phyloP scores from a whole-genome alignment of 768 basidiomycete species.

The Amanita jacksonii region DNA sequence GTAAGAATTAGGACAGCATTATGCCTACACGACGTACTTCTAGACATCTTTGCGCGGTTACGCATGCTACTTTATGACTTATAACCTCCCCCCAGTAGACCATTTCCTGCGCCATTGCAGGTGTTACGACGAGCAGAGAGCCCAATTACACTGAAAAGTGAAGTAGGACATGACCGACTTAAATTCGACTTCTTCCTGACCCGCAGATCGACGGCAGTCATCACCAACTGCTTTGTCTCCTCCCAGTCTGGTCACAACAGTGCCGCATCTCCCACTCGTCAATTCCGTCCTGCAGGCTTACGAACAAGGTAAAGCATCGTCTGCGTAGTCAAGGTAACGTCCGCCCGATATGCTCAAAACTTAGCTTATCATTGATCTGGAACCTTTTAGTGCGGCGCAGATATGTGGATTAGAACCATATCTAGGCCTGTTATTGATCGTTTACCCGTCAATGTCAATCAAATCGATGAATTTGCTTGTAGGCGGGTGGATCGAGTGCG shows the following conservation, averaged over 20 bases:
- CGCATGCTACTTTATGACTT: too few species aligned
- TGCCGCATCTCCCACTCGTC: slow-evolving; percentile 65
- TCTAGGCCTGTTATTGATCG: slow-evolving; percentile 76
- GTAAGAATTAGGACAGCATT: too few species aligned
- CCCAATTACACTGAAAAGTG: too few species aligned
- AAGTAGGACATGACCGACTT: too few species aligned
- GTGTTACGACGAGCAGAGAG: too few species aligned
- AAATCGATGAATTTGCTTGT: slow-evolving; percentile 83
- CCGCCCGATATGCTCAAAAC: slow-evolving; percentile 8
- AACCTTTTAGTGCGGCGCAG: slow-evolving; percentile 74
- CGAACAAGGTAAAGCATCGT: slow-evolving; percentile 76
- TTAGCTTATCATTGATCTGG: not conserved
- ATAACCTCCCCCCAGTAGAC: too few species aligned
- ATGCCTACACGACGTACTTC: too few species aligned
- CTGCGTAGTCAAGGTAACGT: slow-evolving; percentile 80
- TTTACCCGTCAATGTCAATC: slow-evolving; percentile 62
- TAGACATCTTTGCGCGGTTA: too few species aligned
- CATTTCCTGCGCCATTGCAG: too few species aligned
- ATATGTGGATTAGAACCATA: slow-evolving; percentile 77
- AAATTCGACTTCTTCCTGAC: too few species aligned
- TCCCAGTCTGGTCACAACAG: slow-evolving; percentile 34
- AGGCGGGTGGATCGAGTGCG: slow-evolving; percentile 77
- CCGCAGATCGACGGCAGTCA: too few species aligned
- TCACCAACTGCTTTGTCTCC: too few species aligned
- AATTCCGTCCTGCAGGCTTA: slow-evolving; percentile 67